A percentile compares a stretch with the other conserved stretches of the same genome.
These are phyloP conservation scores for Calonectria henricotiae DNA, from an alignment of 2,329 filamentous ascomycete genomes.

Conservation along the genomic window DNA sequence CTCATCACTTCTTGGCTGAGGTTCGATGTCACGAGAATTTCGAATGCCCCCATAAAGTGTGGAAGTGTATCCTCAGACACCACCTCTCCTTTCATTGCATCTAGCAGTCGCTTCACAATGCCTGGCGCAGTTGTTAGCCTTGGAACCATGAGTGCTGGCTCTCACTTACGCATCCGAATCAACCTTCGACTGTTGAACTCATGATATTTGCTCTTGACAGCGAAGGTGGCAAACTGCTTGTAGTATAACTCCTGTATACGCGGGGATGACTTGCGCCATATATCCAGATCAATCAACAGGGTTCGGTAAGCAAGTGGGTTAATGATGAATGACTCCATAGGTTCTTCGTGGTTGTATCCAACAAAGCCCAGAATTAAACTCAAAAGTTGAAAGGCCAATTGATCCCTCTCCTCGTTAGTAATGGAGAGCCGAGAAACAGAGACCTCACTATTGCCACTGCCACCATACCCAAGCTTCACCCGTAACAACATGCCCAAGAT, in stretches of 20 bases:
- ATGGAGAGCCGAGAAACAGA: slow-evolving; percentile 62
- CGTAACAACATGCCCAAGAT: slow-evolving; percentile 88
- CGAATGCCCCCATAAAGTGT: slow-evolving; percentile 85
- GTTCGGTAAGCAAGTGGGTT: slow-evolving; percentile 96
- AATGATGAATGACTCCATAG: slow-evolving; percentile 92
- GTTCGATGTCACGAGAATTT: slow-evolving; percentile 84
- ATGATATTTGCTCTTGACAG: slow-evolving; percentile 90
- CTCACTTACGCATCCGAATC: slow-evolving; percentile 86
- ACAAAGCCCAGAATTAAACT: slow-evolving; percentile 87
- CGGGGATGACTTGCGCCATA: slow-evolving; percentile 87
- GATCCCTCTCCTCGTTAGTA: slow-evolving; percentile 70
- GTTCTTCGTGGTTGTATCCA: slow-evolving; percentile 86
- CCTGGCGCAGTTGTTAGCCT: slow-evolving; percentile 66
- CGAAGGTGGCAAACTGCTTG: slow-evolving; percentile 90
- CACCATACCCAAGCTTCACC: slow-evolving; percentile 80
- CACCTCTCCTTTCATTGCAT: slow-evolving; percentile 89
- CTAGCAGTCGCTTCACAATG: slow-evolving; percentile 90
- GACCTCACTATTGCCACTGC: slow-evolving; percentile 53
- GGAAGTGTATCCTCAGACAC: slow-evolving; percentile 81
- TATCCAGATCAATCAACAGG: slow-evolving; percentile 91
- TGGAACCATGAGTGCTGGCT: neutral
- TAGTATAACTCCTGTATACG: slow-evolving; percentile 92
- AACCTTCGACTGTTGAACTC: slow-evolving; percentile 92
- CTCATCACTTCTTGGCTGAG: slow-evolving; percentile 89
- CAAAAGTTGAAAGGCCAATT: slow-evolving; percentile 76